Base-by-base conservation (phyloP, 208 protist genomes). In the Wallacemonas rigidus region DNA sequence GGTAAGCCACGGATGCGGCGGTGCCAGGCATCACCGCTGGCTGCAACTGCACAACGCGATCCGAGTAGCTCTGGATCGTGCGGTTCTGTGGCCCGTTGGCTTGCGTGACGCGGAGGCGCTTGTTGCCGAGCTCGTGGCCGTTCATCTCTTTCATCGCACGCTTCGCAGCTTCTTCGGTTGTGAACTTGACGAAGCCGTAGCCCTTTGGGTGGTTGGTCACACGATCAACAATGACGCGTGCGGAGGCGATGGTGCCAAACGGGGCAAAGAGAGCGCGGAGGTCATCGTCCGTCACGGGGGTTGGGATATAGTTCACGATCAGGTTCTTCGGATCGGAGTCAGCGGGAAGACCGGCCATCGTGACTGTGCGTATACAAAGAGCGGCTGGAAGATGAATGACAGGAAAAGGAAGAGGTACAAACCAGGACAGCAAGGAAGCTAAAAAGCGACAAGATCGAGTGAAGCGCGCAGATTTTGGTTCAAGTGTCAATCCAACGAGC, bases 151-250 rank as follows among this genome's bases (percentile, higher is more conserved):
- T 60, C 3, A 88, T 86, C n/a, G 90, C 90, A 7, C 39, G 6
- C 38, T 79, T 72, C 1, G 88, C 88, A 8, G 88, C 74, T 40
- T 84, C 83, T 57, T 79, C 74, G 36, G 61, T 79, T 12, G 71
- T 77, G 67, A 87, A 95, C 64, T 87, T 88, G 26, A 95, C 90
- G 61, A 94, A 94, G 47, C 89, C 89, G 58, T 91, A 94, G 47
- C 89, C 89, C 57, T 88, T 86, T 3, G 86, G 85, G 69, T 88
- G 82, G 67, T 82, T 72, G 44, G 72, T 89, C 12, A 54, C 60
- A 12, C 77, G 72, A 64, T 94, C 84, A 35, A 76, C 39, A 48
- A 93, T 86, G 36, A 94, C 78, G 44, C 82, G 76, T n/a, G 82
- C 83, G 40, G 74, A 81, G n/a, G 71, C 73, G 5, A 91, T 58